Evolutionary conservation across 768 basidiomycete genomes (phyloP), one percentile per base, ranked within the genome.

Genomic region (Cystoderma amianthinum): DNA sequence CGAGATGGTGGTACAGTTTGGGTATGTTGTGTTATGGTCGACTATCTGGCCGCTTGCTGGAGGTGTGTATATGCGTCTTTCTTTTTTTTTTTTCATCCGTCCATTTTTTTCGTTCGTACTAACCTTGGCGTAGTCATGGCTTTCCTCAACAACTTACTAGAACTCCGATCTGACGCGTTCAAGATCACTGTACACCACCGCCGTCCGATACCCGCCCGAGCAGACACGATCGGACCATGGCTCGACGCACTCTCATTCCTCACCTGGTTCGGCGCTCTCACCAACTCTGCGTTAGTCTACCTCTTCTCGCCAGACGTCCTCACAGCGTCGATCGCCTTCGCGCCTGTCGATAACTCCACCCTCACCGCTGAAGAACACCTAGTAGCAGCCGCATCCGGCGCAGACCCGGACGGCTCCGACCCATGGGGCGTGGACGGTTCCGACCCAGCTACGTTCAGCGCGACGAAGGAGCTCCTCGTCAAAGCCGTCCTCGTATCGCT

Each of bases 1-100:
- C n/a, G 96, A 99, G 65, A 97, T 99, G 94, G 88, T 88, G 12
- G 85, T 86, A 6, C 91, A 94, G 54, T 96, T 95, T 58, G 94
- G 95, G 0, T 93, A 95, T 56, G 80, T 97, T 21, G 80, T 80
- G 5, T 67, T 97, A 16, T 98, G 93, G 91, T 87, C 82, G 35
- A 82, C 89, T 21, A 89, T 94, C 44, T 98, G 93, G 92, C 91
- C 94, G 2, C 68, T 98, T 13, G 85, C 91, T 2, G 82, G 91
- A 18, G 70, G 83, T 84, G 41, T 28, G 75, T 56, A 25, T 40
- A 22, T 41, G 35, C 28, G 21, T 5, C 16, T 18, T 28, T 13
- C 33, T 38, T 16, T 25, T 41, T 24, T 7, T 22, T 4, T 33
- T 13, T 10, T 23, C n/a, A n/a, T n/a, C n/a, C n/a, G n/a, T n/a